Percentiles rank a stretch among this genome's conserved stretches.
phyloP scores from a whole-genome alignment of 139 green algal species.

The Gonium pectorale region DNA sequence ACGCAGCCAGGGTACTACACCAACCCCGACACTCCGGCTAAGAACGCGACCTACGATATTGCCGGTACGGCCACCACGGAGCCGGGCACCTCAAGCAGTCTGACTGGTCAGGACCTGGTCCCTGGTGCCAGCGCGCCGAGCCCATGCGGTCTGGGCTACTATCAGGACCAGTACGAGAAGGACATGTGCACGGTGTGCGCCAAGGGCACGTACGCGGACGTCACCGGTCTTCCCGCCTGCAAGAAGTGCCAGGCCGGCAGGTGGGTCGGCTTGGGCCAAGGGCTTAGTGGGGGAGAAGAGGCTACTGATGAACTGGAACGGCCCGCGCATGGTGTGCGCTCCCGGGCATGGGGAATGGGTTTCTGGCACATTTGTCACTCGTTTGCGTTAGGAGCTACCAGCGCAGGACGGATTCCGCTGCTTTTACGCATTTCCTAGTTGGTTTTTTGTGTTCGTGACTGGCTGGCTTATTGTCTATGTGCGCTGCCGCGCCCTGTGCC shows the following conservation, averaged over 20 bases:
- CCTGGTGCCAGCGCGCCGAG: background rate
- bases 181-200: background rate
- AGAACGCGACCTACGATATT: background rate
- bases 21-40: background rate
- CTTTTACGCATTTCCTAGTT: no score
- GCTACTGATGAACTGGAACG: no score
- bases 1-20: slow-evolving; percentile 15
- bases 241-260: slow-evolving; percentile 30
- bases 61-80: background rate
- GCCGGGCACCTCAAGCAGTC: background rate
- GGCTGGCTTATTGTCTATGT: no score
- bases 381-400: no score
- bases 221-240: background rate
- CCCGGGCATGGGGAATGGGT: no score
- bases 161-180: background rate
- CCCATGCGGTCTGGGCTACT: slow-evolving; percentile 25
- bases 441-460: no score
- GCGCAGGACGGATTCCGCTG: no score
- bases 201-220: background rate
- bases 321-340: no score
- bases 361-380: no score
- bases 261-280: background rate
- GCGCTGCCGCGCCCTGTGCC: no score
- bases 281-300: no score
- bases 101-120: background rate